Percentiles rank a stretch among this genome's conserved stretches.
Evolutionary conservation across 371 early-diverging fungal genomes (phyloP).

Genomic region (Mucor indicus): DNA sequence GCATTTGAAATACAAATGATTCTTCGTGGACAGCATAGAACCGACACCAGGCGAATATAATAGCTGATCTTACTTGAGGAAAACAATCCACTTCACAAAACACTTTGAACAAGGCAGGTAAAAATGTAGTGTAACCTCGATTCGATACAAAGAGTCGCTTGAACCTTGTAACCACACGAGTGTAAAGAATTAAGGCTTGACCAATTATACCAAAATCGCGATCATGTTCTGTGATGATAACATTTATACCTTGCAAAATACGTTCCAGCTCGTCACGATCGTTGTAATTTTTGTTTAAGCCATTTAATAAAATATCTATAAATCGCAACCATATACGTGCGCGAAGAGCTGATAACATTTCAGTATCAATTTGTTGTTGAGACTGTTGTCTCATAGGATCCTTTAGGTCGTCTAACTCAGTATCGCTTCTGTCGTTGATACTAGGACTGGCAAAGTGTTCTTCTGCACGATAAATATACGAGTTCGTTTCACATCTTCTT

Average conservation of each 20-base stretch:
- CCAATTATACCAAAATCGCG: slow-evolving; percentile 58
- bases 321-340: slow-evolving; percentile 63
- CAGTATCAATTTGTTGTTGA: slow-evolving; percentile 28
- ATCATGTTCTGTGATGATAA: slow-evolving; percentile 52
- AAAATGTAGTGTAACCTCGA: slow-evolving; percentile 56
- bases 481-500: slow-evolving; percentile 3
- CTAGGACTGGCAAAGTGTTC: neutral
- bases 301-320: slow-evolving; percentile 48
- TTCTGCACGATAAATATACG: neutral
- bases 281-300: slow-evolving; percentile 55
- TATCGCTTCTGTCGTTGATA: neutral
- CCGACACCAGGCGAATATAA: slow-evolving; percentile 58
- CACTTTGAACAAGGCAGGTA: slow-evolving; percentile 60
- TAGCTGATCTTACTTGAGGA: slow-evolving; percentile 46
- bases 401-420: neutral
- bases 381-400: slow-evolving; percentile 2
- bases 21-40: slow-evolving; percentile 67
- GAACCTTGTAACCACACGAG: slow-evolving; percentile 53
- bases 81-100: slow-evolving; percentile 53
- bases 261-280: slow-evolving; percentile 55
- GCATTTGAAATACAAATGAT: slow-evolving; percentile 66
- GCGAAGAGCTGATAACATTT: slow-evolving; percentile 45
- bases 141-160: slow-evolving; percentile 60
- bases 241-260: slow-evolving; percentile 58
- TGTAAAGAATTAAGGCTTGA: slow-evolving; percentile 54